These are phyloP conservation scores for Pyricularia sp. DNA, from an alignment of 2,329 filamentous ascomycete genomes.

Conservation along the genomic window DNA sequence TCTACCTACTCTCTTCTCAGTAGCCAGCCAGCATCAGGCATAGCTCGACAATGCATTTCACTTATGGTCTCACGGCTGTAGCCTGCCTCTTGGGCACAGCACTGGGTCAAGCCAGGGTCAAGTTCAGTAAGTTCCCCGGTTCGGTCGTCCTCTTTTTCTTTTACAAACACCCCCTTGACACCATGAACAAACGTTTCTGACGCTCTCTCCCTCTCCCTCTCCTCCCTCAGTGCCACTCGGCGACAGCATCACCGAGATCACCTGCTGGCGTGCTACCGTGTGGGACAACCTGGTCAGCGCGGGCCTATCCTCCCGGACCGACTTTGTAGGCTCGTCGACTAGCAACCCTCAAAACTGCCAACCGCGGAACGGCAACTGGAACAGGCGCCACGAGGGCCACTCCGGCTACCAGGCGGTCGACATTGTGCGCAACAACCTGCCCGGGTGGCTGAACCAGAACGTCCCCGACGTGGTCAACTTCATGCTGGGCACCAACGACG, in stretches of 20 bases:
- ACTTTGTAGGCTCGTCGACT: conserved; percentile 31
- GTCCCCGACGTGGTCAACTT: conserved; percentile 33
- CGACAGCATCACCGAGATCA: conserved; percentile 35
- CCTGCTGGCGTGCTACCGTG: conserved; percentile 32
- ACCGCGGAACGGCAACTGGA: conserved; percentile 22
- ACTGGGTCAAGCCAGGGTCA: conserved; percentile 2
- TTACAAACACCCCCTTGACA: not conserved
- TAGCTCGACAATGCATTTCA: not conserved
- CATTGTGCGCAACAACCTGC: conserved; percentile 30
- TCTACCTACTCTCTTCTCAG: not conserved
- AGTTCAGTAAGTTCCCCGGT: conserved; percentile 3
- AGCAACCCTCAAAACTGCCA: conserved; percentile 27
- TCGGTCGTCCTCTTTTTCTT: not conserved
- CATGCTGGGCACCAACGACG: conserved; percentile 36
- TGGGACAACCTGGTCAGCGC: conserved; percentile 28
- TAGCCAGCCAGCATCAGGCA: not conserved
- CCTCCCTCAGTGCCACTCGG: conserved; percentile 26
- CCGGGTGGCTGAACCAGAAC: conserved; percentile 25
- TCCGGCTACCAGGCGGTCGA: conserved; percentile 31
- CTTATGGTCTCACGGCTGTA: not conserved
- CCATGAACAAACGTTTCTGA: not conserved
- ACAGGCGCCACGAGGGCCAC: conserved; percentile 33
- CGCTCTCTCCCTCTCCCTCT: not conserved
- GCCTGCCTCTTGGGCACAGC: not conserved
- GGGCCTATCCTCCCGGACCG: conserved; percentile 22